Conservation (phyloP, 2,329 filamentous ascomycete genomes). For the Pleurostoma richardsiae region DNA sequence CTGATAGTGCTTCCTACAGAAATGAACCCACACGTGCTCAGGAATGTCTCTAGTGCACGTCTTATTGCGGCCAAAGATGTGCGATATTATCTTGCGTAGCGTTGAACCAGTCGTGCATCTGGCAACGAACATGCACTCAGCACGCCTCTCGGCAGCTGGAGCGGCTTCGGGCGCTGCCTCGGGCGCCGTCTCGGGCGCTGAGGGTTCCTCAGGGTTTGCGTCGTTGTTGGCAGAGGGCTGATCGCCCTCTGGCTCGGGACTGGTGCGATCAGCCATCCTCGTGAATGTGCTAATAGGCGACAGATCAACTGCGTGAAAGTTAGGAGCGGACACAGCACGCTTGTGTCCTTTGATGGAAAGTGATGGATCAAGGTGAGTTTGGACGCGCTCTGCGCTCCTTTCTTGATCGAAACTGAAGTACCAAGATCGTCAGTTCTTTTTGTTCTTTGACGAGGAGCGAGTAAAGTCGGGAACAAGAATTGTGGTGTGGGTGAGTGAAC, state of each 20-base stretch:
- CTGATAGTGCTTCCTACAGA: conserved; percentile 81
- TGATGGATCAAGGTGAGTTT: conserved; percentile 1
- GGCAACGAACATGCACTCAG: conserved; percentile 48
- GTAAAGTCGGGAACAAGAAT: neutral
- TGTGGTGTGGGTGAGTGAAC: neutral
- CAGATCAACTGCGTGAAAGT: conserved; percentile 18
- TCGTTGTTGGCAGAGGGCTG: conserved; percentile 11
- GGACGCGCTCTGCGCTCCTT: neutral
- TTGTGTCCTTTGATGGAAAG: conserved; percentile 33
- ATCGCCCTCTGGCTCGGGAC: conserved; percentile 13
- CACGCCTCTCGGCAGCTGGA: too few species aligned
- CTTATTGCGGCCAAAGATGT: conserved; percentile 82
- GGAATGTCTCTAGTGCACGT: conserved; percentile 68
- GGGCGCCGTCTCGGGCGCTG: too few species aligned
- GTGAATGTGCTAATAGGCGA: conserved; percentile 6
- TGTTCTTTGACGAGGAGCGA: neutral
- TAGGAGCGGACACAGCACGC: conserved; percentile 43
- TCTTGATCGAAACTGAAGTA: neutral
- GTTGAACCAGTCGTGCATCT: conserved; percentile 56
- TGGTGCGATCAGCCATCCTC: conserved; percentile 17
- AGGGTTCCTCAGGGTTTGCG: neutral
- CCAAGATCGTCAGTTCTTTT: too few species aligned
- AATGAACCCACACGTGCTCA: conserved; percentile 65
- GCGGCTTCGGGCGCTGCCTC: too few species aligned
- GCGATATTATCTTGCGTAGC: conserved; percentile 71